Evolutionary conservation across 2,329 filamentous ascomycete species (phyloP).

Genomic region (Didymella sp.): DNA sequence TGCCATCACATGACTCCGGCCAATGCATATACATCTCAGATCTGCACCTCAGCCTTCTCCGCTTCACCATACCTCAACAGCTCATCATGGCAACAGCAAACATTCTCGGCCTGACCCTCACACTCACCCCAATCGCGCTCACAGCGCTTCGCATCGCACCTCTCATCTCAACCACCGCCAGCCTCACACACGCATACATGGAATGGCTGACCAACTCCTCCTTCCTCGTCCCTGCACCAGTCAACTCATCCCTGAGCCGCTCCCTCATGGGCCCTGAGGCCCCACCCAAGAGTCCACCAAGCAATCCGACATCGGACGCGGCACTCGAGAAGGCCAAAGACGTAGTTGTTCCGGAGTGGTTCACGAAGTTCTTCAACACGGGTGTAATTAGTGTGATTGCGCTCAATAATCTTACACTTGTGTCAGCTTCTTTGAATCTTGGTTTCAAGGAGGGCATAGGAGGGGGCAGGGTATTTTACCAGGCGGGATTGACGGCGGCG

Average conservation of each 20-base stretch:
- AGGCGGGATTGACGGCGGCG: constrained; percentile 23
- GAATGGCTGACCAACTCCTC: constrained; percentile 33
- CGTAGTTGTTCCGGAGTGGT: constrained; percentile 25
- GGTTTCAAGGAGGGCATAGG: constrained; percentile 2
- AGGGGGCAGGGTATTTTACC: constrained; percentile 15
- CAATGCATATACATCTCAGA: not conserved
- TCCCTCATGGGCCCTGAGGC: not conserved
- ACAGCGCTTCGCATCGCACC: constrained; percentile 34
- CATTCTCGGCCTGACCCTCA: constrained; percentile 6
- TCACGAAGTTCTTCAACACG: constrained; percentile 31
- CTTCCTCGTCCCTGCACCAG: constrained; percentile 25
- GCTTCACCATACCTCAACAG: too few species aligned
- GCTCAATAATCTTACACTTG: constrained; percentile 26
- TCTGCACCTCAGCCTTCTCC: not conserved
- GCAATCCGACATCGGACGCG: too few species aligned
- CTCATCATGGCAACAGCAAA: constrained; percentile 11
- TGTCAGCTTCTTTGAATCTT: constrained; percentile 24
- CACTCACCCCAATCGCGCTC: constrained; percentile 12
- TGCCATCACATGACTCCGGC: not conserved
- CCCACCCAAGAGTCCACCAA: too few species aligned
- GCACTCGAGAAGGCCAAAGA: constrained; percentile 25
- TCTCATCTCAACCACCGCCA: constrained; percentile 32
- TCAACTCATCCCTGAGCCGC: not conserved
- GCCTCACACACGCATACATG: constrained; percentile 39
- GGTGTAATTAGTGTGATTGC: constrained; percentile 29